Percentiles rank a stretch among this genome's conserved stretches.
These are phyloP conservation scores for Ophiostoma quercus DNA, from an alignment of 2,329 filamentous ascomycete species.

Conservation along the genomic window DNA sequence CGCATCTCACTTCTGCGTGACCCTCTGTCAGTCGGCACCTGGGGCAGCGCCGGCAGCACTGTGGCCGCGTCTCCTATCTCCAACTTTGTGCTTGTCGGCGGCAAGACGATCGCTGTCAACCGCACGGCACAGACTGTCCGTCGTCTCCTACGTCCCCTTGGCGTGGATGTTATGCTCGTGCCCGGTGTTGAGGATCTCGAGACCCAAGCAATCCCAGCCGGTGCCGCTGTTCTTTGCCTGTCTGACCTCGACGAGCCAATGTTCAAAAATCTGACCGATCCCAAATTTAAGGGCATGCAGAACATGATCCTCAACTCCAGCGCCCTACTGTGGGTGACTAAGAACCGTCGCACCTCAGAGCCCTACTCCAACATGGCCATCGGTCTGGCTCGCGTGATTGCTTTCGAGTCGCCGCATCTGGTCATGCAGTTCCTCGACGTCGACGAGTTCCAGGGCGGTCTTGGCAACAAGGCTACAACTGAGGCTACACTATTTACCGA, in stretches of 20 bases:
- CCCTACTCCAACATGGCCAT: slow-evolving; percentile 29
- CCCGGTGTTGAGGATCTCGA: slow-evolving; percentile 17
- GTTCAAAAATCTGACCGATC: slow-evolving; percentile 28
- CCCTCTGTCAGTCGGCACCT: slow-evolving; percentile 24
- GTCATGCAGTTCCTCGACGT: slow-evolving; percentile 29
- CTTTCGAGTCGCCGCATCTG: slow-evolving; percentile 28
- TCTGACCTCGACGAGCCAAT: slow-evolving; percentile 31
- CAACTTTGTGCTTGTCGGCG: slow-evolving; percentile 28
- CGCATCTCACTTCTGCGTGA: slow-evolving; percentile 27
- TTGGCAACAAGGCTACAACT: not conserved
- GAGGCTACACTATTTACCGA: slow-evolving; percentile 22
- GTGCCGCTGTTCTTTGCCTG: slow-evolving; percentile 27
- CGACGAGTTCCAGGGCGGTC: slow-evolving; percentile 21
- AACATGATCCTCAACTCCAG: slow-evolving; percentile 16
- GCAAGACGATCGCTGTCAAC: slow-evolving; percentile 17
- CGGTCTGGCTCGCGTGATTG: slow-evolving; percentile 28
- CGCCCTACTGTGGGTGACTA: slow-evolving; percentile 31
- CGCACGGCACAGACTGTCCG: slow-evolving; percentile 19
- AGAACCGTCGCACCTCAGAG: slow-evolving; percentile 22
- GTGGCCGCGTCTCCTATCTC: slow-evolving; percentile 5
- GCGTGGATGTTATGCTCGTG: slow-evolving; percentile 10
- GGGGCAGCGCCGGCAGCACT: slow-evolving; percentile 3
- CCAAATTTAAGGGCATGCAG: slow-evolving; percentile 28
- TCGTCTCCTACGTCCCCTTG: slow-evolving; percentile 20
- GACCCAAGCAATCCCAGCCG: not conserved